A percentile compares a stretch with the other conserved stretches of the same genome.
phyloP scores from a whole-genome alignment of 306 rosid genomes.

The Acacia crassicarpa region DNA sequence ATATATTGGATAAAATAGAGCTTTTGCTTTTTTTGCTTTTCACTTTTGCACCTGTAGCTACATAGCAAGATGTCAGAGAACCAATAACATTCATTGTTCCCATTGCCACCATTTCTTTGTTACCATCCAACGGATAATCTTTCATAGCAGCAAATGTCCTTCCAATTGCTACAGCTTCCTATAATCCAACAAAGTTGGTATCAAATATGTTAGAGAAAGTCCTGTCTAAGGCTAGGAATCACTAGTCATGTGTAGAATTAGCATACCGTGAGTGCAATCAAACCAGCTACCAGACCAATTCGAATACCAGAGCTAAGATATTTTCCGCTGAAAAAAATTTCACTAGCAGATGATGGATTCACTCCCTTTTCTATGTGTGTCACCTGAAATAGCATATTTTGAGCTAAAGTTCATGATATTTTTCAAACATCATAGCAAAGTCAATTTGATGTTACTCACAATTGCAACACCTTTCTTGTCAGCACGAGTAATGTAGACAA shows the following conservation, averaged over 20 bases:
- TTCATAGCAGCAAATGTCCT: slow-evolving; percentile 89
- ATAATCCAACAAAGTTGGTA: neutral
- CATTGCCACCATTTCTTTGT: slow-evolving; percentile 91
- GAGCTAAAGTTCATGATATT: neutral
- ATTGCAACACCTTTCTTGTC: slow-evolving; percentile 69
- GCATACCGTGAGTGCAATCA: slow-evolving; percentile 78
- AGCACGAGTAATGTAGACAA: slow-evolving; percentile 70
- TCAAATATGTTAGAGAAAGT: neutral
- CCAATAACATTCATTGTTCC: slow-evolving; percentile 89
- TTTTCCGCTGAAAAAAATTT: slow-evolving; percentile 66
- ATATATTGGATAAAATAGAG: neutral
- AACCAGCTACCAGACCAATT: slow-evolving; percentile 66
- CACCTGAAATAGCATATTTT: slow-evolving; percentile 51
- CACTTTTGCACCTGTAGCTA: slow-evolving; percentile 60
- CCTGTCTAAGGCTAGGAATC: neutral
- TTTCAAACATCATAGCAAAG: neutral
- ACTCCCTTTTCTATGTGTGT: slow-evolving; percentile 51
- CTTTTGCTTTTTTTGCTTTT: neutral
- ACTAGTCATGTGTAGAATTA: neutral
- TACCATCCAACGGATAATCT: slow-evolving; percentile 77
- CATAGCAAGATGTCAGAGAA: slow-evolving; percentile 80
- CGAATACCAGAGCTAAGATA: slow-evolving; percentile 51
- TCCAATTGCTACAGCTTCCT: slow-evolving; percentile 94
- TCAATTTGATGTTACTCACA: slow-evolving; percentile 47
- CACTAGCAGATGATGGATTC: slow-evolving; percentile 64